Base-by-base conservation (phyloP, 148 eudicot genomes). In the Arbutus unedo region DNA sequence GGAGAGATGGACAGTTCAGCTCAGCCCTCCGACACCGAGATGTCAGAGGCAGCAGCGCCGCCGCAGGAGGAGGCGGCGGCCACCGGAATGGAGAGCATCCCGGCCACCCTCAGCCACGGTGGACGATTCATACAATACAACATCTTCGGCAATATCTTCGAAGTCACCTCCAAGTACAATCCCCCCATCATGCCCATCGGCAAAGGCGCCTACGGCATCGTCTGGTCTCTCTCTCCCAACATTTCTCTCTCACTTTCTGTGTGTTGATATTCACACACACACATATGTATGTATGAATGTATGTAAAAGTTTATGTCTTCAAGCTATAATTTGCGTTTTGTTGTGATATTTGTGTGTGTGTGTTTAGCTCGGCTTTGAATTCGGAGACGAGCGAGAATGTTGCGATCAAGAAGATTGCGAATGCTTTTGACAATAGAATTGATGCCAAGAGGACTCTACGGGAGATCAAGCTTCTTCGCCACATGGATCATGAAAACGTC, bases 181-280 rank as follows among this genome's bases (percentile, higher is more conserved):
- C 98, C 98, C 25, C 98, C 98, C 4, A 93, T 96, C 85, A 91
- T 93, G 96, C 98, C 98, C 8, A 96, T 96, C 81, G 98, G 98
- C 47, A 96, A 94, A 81, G 98, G 98, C 76, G 98, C 98, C 41
- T 96, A 96, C 80, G 98, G 98, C 89, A 94, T 96, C 84, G 98
- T 96, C 60, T 96, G 98, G 98, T 76, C 16, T 50, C 44, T 14
- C 57, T n/a, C 57, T 51, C 8, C 25, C 18, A 23, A 15, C 0
- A 3, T 56, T 5, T 14, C 21, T 18, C 62, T 57, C 21, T 57
- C 64, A 18, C 23, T 19, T 23, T 59, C 62, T 18, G 4, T 1
- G 16, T 11, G 16, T 11, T 48, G 25, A 60, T 60, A 93, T 92
- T 91, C 38, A 31, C 38, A 31, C 38, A 31, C 38, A 31, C 0